Evolutionary conservation across 768 basidiomycete species (phyloP).

Genomic region (Pleurotus salmoneostramineus): DNA sequence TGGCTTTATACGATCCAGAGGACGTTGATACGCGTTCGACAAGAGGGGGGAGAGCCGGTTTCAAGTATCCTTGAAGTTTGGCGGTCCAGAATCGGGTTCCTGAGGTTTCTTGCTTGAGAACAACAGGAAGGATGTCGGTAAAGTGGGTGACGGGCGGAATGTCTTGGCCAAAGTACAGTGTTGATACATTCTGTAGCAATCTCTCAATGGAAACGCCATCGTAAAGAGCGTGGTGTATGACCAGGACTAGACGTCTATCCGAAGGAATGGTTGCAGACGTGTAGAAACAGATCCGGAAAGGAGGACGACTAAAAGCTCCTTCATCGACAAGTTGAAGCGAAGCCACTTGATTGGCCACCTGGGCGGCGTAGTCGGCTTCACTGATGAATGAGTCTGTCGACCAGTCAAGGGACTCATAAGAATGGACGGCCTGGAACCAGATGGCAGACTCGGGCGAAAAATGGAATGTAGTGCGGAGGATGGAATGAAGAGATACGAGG

Average conservation of each 20-base stretch:
- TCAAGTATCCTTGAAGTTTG: conserved; percentile 19
- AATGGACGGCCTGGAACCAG: conserved; percentile 29
- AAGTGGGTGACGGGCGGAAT: conserved; percentile 24
- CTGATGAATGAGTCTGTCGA: conserved; percentile 12
- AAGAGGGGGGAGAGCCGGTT: conserved; percentile 5
- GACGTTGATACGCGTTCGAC: neutral
- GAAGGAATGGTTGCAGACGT: conserved; percentile 4
- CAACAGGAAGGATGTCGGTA: conserved; percentile 29
- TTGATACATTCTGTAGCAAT: conserved; percentile 27
- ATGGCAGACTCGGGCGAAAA: conserved; percentile 29
- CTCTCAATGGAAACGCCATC: conserved; percentile 39
- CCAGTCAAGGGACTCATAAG: conserved; percentile 17
- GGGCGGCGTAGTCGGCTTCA: conserved; percentile 14
- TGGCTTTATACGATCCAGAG: conserved; percentile 7
- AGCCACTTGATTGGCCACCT: conserved; percentile 13
- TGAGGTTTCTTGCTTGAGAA: conserved; percentile 30
- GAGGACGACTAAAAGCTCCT: conserved; percentile 18
- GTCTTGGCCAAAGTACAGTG: conserved; percentile 21
- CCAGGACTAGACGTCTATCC: conserved; percentile 25
- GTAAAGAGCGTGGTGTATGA: conserved; percentile 46
- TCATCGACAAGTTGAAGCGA: conserved; percentile 19
- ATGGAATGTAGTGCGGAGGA: conserved; percentile 46
- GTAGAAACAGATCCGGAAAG: conserved; percentile 28
- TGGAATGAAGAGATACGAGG: conserved; percentile 26
- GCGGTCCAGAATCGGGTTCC: conserved; percentile 35